A percentile compares a stretch with the other conserved stretches of the same genome.
These are phyloP conservation scores for Clarireedia sp. DNA, from an alignment of 2,329 filamentous ascomycete genomes.

Conservation along the genomic window DNA sequence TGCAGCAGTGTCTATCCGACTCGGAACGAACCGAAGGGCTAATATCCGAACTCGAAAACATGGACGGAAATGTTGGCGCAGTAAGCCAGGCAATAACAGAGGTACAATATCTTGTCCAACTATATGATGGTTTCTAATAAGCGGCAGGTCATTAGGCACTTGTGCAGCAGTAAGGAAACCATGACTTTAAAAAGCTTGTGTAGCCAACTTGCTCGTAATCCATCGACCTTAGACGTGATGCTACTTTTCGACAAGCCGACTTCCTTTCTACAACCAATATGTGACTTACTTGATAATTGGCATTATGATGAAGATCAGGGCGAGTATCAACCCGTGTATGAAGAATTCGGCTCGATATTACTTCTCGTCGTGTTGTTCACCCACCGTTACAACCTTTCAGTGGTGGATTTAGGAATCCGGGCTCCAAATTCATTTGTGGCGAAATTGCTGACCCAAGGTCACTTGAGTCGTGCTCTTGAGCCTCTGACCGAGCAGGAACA, in stretches of 20 bases:
- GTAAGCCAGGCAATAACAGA: constrained; percentile 72
- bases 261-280: constrained; percentile 65
- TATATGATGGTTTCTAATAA: constrained; percentile 11
- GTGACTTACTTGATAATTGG: constrained; percentile 70
- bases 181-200: constrained; percentile 73
- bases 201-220: constrained; percentile 63
- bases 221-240: constrained; percentile 64
- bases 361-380: constrained; percentile 66
- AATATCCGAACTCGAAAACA: constrained; percentile 75
- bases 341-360: constrained; percentile 74
- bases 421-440: constrained; percentile 57
- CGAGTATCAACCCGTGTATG: constrained; percentile 78
- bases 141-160: constrained; percentile 53
- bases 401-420: constrained; percentile 54
- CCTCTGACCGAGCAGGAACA: constrained; percentile 57
- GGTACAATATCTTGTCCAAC: constrained; percentile 34
- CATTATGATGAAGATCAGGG: constrained; percentile 74
- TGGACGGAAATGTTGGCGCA: constrained; percentile 85
- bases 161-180: constrained; percentile 68
- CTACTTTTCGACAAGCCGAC: constrained; percentile 65
- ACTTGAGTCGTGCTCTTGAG: constrained; percentile 47
- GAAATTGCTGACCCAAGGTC: constrained; percentile 53
- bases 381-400: constrained; percentile 63
- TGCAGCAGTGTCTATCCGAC: constrained; percentile 70
- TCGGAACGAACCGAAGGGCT: constrained; percentile 67